These are phyloP conservation scores for Ogataea methanolica DNA, from an alignment of 805 yeast genomes.

Conservation along the genomic window DNA sequence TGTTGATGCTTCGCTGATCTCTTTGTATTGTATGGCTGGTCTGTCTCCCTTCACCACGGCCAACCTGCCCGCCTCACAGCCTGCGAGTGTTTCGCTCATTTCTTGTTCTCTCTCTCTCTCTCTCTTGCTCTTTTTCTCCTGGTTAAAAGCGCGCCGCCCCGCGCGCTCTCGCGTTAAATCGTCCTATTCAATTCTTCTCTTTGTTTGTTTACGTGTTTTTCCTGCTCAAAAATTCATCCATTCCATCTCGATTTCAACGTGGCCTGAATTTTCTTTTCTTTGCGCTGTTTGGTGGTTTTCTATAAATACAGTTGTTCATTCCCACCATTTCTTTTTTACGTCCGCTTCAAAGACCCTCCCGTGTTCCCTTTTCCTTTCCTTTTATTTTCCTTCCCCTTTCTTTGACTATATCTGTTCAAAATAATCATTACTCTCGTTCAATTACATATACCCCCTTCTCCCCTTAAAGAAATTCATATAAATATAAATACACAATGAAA, in stretches of 20 bases:
- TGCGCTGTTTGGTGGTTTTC: too few relatives aligned
- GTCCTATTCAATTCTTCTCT: not conserved
- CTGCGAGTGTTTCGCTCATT: too few relatives aligned
- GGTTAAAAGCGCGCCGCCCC: too few relatives aligned
- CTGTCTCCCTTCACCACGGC: too few relatives aligned
- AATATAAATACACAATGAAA: constrained; percentile 51
- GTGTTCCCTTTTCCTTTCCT: not conserved
- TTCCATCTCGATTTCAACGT: not conserved
- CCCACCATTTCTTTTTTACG: not conserved
- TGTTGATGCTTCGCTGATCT: too few relatives aligned
- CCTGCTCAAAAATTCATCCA: not conserved
- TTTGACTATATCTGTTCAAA: constrained; percentile 6
- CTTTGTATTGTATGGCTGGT: too few relatives aligned
- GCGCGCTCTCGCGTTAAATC: too few relatives aligned
- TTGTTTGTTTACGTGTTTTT: not conserved
- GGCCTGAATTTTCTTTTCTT: not conserved
- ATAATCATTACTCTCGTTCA: constrained; percentile 3
- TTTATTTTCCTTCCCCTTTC: constrained; percentile 5
- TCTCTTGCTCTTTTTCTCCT: too few relatives aligned
- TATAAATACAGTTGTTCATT: not conserved
- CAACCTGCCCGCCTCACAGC: too few relatives aligned
- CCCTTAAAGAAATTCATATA: not conserved
- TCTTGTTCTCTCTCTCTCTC: too few relatives aligned
- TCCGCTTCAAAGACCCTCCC: not conserved
- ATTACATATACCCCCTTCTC: not conserved